phyloP scores from a whole-genome alignment of 768 basidiomycete genomes.

The Ramaria sp. region DNA sequence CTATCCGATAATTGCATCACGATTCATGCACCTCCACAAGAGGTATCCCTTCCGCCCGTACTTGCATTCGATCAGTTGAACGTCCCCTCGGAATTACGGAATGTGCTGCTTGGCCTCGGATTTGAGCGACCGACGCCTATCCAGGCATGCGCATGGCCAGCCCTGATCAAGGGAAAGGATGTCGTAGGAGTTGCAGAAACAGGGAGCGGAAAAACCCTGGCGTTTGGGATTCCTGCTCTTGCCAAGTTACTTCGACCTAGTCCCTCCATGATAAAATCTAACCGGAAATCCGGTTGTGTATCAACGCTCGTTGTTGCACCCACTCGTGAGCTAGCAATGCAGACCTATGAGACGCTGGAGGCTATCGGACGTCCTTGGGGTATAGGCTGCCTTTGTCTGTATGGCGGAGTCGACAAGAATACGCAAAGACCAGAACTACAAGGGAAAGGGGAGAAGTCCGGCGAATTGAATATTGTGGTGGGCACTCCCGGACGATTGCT shows the following conservation, averaged over 20 bases:
- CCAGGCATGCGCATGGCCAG: slow-evolving; percentile 92
- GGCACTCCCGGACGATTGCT: slow-evolving; percentile 92
- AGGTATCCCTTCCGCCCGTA: slow-evolving; percentile 47
- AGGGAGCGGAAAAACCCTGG: slow-evolving; percentile 93
- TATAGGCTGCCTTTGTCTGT: slow-evolving; percentile 78
- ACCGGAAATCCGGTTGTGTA: slow-evolving; percentile 24
- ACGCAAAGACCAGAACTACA: slow-evolving; percentile 64
- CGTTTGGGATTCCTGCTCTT: slow-evolving; percentile 89
- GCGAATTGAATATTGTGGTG: slow-evolving; percentile 59
- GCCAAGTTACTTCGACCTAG: slow-evolving; percentile 43
- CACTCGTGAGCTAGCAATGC: slow-evolving; percentile 91
- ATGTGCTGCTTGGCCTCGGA: slow-evolving; percentile 38
- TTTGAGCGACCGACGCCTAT: slow-evolving; percentile 92
- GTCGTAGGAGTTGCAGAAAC: slow-evolving; percentile 97
- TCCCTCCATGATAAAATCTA: slow-evolving; percentile 14
- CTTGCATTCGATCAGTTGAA: slow-evolving; percentile 65
- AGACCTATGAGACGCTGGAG: slow-evolving; percentile 80
- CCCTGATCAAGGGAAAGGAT: slow-evolving; percentile 69
- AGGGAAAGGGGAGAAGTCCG: slow-evolving; percentile 37
- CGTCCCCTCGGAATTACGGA: slow-evolving; percentile 50
- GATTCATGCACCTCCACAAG: slow-evolving; percentile 43
- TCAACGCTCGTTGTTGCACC: slow-evolving; percentile 81
- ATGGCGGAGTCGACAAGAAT: slow-evolving; percentile 90
- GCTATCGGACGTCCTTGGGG: slow-evolving; percentile 64
- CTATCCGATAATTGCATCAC: slow-evolving; percentile 64